Evolutionary conservation across 2,329 filamentous ascomycete species (phyloP).

Genomic region (Calonectria naviculata): DNA sequence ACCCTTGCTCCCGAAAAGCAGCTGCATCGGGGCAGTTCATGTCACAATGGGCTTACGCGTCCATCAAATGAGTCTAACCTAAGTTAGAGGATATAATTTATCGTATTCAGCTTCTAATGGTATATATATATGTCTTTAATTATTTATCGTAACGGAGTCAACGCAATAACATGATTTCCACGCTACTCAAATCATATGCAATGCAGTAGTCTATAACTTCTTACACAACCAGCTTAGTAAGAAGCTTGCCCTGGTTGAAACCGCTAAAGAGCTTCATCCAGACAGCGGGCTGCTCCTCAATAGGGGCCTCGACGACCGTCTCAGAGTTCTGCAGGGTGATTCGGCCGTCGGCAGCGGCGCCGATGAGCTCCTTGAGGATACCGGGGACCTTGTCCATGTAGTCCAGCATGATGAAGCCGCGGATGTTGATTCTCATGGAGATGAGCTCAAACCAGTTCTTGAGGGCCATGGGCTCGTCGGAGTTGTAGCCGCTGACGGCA

Average conservation of each 20-base stretch:
- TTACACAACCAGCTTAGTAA: slow-evolving; percentile 40
- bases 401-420: slow-evolving; percentile 43
- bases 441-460: slow-evolving; percentile 44
- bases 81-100: neutral
- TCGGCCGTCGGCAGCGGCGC: slow-evolving; percentile 39
- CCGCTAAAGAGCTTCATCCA: slow-evolving; percentile 43
- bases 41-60: neutral
- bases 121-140: neutral
- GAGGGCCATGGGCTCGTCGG: slow-evolving; percentile 40
- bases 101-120: neutral
- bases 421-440: slow-evolving; percentile 38
- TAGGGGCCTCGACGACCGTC: slow-evolving; percentile 39
- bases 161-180: neutral
- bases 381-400: slow-evolving; percentile 42
- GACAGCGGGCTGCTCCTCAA: slow-evolving; percentile 40
- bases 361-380: slow-evolving; percentile 40
- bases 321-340: slow-evolving; percentile 39
- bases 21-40: neutral
- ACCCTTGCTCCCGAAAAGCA: no score
- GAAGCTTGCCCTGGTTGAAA: slow-evolving; percentile 42
- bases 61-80: no score
- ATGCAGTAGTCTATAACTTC: neutral
- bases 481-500: slow-evolving; percentile 40
- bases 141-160: neutral
- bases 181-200: neutral